A percentile compares a stretch with the other conserved stretches of the same genome.
Conservation (phyloP, 1,284 basidiomycete species). For the Trametes hirsuta region DNA sequence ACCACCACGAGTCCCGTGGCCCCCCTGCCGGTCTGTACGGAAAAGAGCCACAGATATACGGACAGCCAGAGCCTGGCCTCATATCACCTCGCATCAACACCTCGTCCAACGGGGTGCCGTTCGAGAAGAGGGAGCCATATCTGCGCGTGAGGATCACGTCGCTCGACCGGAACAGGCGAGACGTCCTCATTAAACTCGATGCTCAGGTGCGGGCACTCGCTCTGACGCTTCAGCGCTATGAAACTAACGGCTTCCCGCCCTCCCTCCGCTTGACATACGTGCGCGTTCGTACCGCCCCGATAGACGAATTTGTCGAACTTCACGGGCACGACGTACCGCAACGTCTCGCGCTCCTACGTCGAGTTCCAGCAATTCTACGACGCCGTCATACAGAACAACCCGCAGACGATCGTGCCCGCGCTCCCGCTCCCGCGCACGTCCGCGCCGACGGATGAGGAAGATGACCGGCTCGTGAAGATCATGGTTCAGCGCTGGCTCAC, state of each 20-base stretch:
- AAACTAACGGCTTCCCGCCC: neutral
- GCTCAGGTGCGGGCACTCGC: conserved; percentile 68
- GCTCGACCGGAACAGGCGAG: conserved; percentile 90
- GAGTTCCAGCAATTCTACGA: conserved; percentile 95
- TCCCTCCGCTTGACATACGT: too few relatives aligned
- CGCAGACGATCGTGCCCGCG: conserved; percentile 91
- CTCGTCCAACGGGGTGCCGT: conserved; percentile 66
- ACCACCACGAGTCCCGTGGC: conserved; percentile 22
- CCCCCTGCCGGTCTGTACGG: conserved; percentile 60
- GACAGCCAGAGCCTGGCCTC: conserved; percentile 78
- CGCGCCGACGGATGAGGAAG: conserved; percentile 93
- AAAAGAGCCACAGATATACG: conserved; percentile 81
- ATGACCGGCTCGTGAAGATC: conserved; percentile 90
- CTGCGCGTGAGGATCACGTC: conserved; percentile 86
- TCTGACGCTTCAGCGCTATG: neutral
- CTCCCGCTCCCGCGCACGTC: conserved; percentile 91
- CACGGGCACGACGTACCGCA: conserved; percentile 85
- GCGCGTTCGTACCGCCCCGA: neutral
- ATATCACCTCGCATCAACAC: conserved; percentile 71
- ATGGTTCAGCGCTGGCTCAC: conserved; percentile 93
- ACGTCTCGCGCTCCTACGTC: conserved; percentile 87
- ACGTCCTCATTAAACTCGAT: conserved; percentile 90
- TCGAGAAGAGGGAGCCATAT: conserved; percentile 79
- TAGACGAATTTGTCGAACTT: conserved; percentile 94
- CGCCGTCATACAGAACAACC: conserved; percentile 79